Evolutionary conservation across 176 grass and related monocot genomes (phyloP).

Genomic region (Metroxylon sagu): DNA sequence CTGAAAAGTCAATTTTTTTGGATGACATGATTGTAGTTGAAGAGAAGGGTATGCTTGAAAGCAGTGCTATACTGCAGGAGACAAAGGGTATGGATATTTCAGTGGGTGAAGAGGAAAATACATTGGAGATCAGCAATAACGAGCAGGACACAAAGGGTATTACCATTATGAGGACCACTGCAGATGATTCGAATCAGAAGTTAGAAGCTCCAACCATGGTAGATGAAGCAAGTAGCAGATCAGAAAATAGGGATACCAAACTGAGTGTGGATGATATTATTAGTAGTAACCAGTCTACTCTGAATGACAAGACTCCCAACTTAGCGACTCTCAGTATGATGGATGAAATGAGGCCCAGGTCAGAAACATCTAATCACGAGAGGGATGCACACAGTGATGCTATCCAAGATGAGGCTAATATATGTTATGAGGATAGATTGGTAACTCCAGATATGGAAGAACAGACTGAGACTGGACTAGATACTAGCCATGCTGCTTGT

Average conservation of each 20-base stretch:
- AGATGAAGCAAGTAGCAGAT: constrained; percentile 21
- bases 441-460: constrained; percentile 8
- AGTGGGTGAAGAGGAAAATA: constrained; percentile 27
- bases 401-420: constrained; percentile 13
- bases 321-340: no score
- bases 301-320: constrained; percentile 15
- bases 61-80: constrained; percentile 23
- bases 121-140: constrained; percentile 26
- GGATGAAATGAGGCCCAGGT: no score
- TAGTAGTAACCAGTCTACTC: constrained; percentile 19
- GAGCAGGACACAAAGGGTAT: constrained; percentile 59
- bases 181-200: constrained; percentile 33
- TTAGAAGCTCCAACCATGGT: constrained; percentile 27
- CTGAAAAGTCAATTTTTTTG: constrained; percentile 41
- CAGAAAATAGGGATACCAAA: constrained; percentile 28
- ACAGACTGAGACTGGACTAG: constrained; percentile 13
- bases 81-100: constrained; percentile 56
- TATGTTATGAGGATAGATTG: constrained; percentile 3
- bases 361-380: constrained; percentile 3
- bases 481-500: constrained; percentile 14
- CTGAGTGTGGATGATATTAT: constrained; percentile 23
- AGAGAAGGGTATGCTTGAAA: constrained; percentile 24
- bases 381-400: constrained; percentile 2
- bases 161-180: constrained; percentile 46
- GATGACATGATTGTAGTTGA: constrained; percentile 35